Conservation (phyloP, 805 yeast genomes). For the Kodamaea sagamina region DNA sequence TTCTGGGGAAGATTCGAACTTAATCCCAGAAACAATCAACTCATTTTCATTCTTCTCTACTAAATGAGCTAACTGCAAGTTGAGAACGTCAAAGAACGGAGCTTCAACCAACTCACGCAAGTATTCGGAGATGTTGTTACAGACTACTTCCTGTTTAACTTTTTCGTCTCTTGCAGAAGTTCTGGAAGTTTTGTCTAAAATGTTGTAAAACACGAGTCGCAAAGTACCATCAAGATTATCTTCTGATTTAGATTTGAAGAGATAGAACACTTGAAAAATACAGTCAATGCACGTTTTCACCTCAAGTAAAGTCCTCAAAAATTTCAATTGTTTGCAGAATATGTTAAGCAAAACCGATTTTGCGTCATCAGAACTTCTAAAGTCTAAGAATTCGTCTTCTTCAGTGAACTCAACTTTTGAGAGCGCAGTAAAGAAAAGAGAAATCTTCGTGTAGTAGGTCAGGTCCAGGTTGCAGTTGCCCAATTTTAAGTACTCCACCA, state of each 20-base stretch:
- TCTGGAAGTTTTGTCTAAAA: slow-evolving; percentile 4
- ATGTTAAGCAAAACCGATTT: slow-evolving; percentile 19
- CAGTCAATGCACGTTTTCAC: slow-evolving; percentile 25
- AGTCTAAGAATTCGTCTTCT: slow-evolving; percentile 22
- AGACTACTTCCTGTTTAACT: background rate
- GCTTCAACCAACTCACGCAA: slow-evolving; percentile 6
- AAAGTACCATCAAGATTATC: slow-evolving; percentile 7
- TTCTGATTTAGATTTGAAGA: slow-evolving; percentile 15
- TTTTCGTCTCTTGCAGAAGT: slow-evolving; percentile 1
- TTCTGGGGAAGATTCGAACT: slow-evolving; percentile 13
- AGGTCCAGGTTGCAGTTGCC: slow-evolving; percentile 59
- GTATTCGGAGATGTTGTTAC: background rate
- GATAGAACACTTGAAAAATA: slow-evolving; percentile 15
- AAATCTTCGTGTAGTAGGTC: slow-evolving; percentile 42
- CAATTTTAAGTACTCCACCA: slow-evolving; percentile 48
- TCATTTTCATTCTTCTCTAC: slow-evolving; percentile 1
- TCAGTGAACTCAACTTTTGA: slow-evolving; percentile 5
- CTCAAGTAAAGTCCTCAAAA: slow-evolving; percentile 19
- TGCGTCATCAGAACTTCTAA: slow-evolving; percentile 22
- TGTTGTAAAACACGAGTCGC: slow-evolving; percentile 5
- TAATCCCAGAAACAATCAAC: slow-evolving; percentile 8
- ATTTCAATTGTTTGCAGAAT: slow-evolving; percentile 20
- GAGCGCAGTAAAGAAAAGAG: slow-evolving; percentile 24
- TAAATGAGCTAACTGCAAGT: background rate
- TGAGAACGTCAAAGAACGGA: slow-evolving; percentile 6